Conservation (phyloP, 116 monocot species). For the Posidonia oceanica region DNA sequence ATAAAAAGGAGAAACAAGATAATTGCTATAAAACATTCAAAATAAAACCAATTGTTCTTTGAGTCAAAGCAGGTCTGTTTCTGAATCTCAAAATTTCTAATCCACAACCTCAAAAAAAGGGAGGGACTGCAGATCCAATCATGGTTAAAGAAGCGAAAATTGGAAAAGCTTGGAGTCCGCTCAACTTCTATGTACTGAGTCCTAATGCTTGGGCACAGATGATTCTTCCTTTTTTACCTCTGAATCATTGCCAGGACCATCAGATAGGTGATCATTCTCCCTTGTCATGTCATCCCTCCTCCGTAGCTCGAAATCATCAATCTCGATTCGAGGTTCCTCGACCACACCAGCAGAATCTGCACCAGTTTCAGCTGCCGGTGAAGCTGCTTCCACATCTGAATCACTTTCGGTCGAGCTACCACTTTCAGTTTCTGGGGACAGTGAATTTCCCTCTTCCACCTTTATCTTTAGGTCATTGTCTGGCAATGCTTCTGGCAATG, state of each 20-base stretch:
- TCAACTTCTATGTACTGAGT: background rate
- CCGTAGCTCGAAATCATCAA: slow-evolving; percentile 45
- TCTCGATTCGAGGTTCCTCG: slow-evolving; percentile 15
- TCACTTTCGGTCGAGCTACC: slow-evolving; percentile 25
- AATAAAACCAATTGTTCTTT: background rate
- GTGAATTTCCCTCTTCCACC: slow-evolving; percentile 21
- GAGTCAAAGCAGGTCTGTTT: background rate
- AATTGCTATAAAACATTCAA: background rate
- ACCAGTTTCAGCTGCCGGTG: slow-evolving; percentile 12
- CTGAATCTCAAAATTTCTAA: background rate
- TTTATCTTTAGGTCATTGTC: slow-evolving; percentile 2
- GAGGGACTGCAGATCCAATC: background rate
- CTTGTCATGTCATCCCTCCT: slow-evolving; percentile 14
- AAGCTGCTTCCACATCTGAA: slow-evolving; percentile 7
- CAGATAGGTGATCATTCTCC: background rate
- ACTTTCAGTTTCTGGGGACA: slow-evolving; percentile 18
- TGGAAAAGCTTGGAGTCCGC: background rate
- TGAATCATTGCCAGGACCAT: background rate
- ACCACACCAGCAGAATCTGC: slow-evolving; percentile 18
- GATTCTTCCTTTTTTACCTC: background rate
- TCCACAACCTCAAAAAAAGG: background rate
- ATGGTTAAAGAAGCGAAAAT: background rate
- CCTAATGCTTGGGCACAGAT: background rate
- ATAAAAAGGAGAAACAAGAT: background rate
- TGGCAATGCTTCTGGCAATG: background rate